Conservation (phyloP, 2,329 filamentous ascomycete genomes). For the Stachybotrys chartarum region DNA sequence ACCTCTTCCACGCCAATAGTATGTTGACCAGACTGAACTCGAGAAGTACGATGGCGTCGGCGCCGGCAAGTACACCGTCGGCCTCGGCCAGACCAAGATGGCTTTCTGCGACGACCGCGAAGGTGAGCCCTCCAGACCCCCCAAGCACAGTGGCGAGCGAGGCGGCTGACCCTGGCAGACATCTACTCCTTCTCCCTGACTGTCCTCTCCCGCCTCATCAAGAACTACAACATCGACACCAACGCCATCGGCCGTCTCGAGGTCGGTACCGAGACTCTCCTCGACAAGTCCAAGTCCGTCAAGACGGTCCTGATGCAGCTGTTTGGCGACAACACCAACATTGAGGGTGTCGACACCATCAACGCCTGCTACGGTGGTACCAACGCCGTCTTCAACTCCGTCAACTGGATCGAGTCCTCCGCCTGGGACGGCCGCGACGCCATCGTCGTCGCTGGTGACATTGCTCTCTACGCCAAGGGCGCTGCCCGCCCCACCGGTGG, state of each 20-base stretch:
- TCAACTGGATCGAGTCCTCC: slow-evolving; percentile 84
- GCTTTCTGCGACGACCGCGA: slow-evolving; percentile 86
- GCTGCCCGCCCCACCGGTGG: slow-evolving; percentile 75
- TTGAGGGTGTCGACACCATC: slow-evolving; percentile 76
- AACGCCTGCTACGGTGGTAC: slow-evolving; percentile 86
- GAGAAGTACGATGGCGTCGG: slow-evolving; percentile 82
- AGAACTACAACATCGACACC: slow-evolving; percentile 76
- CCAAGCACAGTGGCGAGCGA: slow-evolving; percentile 7
- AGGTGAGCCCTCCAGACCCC: slow-evolving; percentile 44
- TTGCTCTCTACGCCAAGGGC: slow-evolving; percentile 80
- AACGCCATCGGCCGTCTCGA: slow-evolving; percentile 74
- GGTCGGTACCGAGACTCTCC: slow-evolving; percentile 77
- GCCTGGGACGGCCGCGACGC: slow-evolving; percentile 79
- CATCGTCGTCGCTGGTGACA: slow-evolving; percentile 74
- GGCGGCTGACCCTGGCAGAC: slow-evolving; percentile 40
- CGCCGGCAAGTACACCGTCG: slow-evolving; percentile 83
- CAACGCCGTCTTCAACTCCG: slow-evolving; percentile 73
- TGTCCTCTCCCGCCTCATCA: slow-evolving; percentile 67
- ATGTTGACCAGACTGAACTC: slow-evolving; percentile 75
- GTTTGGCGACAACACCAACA: slow-evolving; percentile 75
- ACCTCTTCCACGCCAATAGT: slow-evolving; percentile 40
- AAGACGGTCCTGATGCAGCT: slow-evolving; percentile 86
- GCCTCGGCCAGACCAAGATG: slow-evolving; percentile 87
- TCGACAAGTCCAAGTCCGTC: slow-evolving; percentile 88
- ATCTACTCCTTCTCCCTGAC: slow-evolving; percentile 84